phyloP scores from a whole-genome alignment of 176 grass and related monocot genomes.

The Carex pumila region DNA sequence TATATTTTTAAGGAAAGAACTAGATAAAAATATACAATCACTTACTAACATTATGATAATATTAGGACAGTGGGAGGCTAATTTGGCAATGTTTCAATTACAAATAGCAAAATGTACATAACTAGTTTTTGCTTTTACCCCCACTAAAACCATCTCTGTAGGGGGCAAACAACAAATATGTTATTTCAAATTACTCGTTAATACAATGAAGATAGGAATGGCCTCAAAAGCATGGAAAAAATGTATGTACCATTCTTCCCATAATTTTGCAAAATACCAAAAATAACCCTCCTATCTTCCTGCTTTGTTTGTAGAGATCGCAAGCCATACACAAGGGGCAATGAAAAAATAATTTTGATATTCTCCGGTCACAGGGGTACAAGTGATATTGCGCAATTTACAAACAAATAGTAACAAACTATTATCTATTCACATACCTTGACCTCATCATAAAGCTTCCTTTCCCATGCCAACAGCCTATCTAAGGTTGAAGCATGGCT shows the following conservation, averaged over 20 bases:
- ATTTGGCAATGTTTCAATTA: background rate
- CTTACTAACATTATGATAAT: background rate
- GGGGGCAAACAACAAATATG: background rate
- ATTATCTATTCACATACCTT: slow-evolving; percentile 47
- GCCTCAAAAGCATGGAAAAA: background rate
- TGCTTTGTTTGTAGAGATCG: background rate
- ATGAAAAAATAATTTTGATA: background rate
- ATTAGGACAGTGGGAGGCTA: background rate
- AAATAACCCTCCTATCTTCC: background rate
- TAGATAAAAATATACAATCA: background rate
- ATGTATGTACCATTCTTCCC: background rate
- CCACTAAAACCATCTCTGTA: background rate
- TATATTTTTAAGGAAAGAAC: background rate
- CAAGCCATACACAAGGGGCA: background rate
- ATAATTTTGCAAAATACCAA: background rate
- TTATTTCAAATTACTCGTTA: background rate
- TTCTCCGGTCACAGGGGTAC: background rate
- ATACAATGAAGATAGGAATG: background rate
- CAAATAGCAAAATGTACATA: background rate
- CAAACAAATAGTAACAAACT: background rate
- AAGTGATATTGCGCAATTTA: background rate
- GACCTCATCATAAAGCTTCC: slow-evolving; percentile 97
- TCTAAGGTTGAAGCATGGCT: slow-evolving; percentile 93
- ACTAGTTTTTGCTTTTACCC: background rate
- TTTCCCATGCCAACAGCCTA: slow-evolving; percentile 95